phyloP scores from a whole-genome alignment of 441 rosid genomes.

The Croton setiger region DNA sequence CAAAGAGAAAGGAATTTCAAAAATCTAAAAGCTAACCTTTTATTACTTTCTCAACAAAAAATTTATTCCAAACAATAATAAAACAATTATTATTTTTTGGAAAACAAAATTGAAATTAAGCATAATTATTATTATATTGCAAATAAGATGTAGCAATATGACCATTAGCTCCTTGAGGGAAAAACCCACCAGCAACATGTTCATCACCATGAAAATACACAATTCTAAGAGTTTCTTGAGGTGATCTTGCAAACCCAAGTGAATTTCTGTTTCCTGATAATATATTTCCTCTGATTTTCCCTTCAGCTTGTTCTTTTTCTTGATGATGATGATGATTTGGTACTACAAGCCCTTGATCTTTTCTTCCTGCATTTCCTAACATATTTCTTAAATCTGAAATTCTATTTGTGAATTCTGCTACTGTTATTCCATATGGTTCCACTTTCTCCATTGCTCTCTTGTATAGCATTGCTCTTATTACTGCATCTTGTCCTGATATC shows the following conservation, averaged over 20 bases:
- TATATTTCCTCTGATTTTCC: slow-evolving; percentile 49
- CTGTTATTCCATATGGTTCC: slow-evolving; percentile 50
- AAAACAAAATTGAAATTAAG: not conserved
- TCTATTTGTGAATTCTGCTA: slow-evolving; percentile 57
- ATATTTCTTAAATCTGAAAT: slow-evolving; percentile 61
- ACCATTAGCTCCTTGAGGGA: slow-evolving; percentile 70
- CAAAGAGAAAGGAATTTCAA: not conserved
- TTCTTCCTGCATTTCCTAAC: slow-evolving; percentile 45
- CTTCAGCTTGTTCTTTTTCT: slow-evolving; percentile 44
- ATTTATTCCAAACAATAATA: not conserved
- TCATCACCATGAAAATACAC: slow-evolving; percentile 75
- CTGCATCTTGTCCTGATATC: slow-evolving; percentile 87
- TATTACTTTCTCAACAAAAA: not conserved
- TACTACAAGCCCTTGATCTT: slow-evolving; percentile 76
- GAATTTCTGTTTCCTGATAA: slow-evolving; percentile 57
- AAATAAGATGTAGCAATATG: slow-evolving; percentile 52
- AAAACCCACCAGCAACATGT: slow-evolving; percentile 63
- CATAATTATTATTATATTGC: not conserved
- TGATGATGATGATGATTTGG: not conserved
- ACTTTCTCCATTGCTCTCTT: slow-evolving; percentile 34
- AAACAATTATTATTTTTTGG: not conserved
- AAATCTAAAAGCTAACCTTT: not conserved
- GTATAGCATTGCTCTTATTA: slow-evolving; percentile 57
- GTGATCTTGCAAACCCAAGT: slow-evolving; percentile 50
- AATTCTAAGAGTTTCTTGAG: slow-evolving; percentile 64